Conservation (phyloP, 345 rosid genomes). For the Litchi chinensis region DNA sequence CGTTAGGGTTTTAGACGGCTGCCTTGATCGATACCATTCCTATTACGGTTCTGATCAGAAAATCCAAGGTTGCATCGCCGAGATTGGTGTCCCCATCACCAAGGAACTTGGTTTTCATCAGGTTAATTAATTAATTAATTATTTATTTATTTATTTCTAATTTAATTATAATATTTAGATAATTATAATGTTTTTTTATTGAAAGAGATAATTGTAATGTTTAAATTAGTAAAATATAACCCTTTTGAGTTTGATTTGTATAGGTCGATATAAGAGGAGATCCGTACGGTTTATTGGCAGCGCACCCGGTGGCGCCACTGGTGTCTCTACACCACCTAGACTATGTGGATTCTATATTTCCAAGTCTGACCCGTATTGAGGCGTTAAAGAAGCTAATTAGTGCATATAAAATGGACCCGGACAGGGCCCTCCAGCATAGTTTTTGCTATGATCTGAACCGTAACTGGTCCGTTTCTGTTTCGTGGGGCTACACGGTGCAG, state of each 20-base stretch:
- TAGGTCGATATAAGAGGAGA: slow-evolving; percentile 81
- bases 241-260: neutral
- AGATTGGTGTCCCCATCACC: slow-evolving; percentile 79
- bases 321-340: slow-evolving; percentile 88
- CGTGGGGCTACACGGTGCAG: slow-evolving; percentile 89
- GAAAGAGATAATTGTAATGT: neutral
- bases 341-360: slow-evolving; percentile 65
- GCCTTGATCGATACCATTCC: slow-evolving; percentile 68
- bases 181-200: neutral
- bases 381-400: slow-evolving; percentile 52
- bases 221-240: neutral
- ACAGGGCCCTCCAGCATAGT: slow-evolving; percentile 71
- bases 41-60: slow-evolving; percentile 91
- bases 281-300: slow-evolving; percentile 77
- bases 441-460: slow-evolving; percentile 66
- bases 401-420: slow-evolving; percentile 60
- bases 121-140: slow-evolving; percentile 33
- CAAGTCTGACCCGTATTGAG: slow-evolving; percentile 41
- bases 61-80: slow-evolving; percentile 75
- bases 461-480: slow-evolving; percentile 73
- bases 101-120: slow-evolving; percentile 91
- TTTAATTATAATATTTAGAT: neutral
- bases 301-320: slow-evolving; percentile 85
- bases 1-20: slow-evolving; percentile 72
- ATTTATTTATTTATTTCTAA: neutral